These are phyloP conservation scores for Bruguiera parviflora DNA, from an alignment of 345 rosid species.

Conservation along the genomic window DNA sequence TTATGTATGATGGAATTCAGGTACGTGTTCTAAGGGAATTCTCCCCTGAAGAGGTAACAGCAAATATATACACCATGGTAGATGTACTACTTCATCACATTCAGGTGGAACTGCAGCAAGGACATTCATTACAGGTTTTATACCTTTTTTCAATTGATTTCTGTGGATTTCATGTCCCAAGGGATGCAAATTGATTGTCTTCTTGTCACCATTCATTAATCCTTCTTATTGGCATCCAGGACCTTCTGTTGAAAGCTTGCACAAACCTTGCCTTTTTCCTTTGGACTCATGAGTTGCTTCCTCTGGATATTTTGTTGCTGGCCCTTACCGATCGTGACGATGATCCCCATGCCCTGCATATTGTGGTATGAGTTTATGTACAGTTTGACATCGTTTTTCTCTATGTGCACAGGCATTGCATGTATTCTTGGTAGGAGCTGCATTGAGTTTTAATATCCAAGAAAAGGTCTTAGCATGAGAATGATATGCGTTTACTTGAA, in stretches of 20 bases:
- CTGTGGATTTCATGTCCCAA: background rate
- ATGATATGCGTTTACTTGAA: no score
- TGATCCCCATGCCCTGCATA: constrained; percentile 85
- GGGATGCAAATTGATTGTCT: constrained; percentile 1
- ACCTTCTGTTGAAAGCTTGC: constrained; percentile 56
- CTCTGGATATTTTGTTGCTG: constrained; percentile 86
- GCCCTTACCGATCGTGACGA: constrained; percentile 94
- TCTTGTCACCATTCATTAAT: constrained; percentile 8
- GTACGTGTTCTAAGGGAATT: constrained; percentile 81
- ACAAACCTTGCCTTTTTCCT: constrained; percentile 75
- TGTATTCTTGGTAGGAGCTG: no score
- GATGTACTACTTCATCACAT: constrained; percentile 87
- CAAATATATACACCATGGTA: constrained; percentile 91
- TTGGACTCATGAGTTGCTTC: constrained; percentile 92
- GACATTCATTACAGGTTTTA: constrained; percentile 68
- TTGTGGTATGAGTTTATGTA: constrained; percentile 58
- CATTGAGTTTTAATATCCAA: no score
- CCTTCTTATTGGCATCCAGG: constrained; percentile 35
- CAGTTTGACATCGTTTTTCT: constrained; percentile 10
- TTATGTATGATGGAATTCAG: constrained; percentile 36
- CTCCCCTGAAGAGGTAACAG: constrained; percentile 94
- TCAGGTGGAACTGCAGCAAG: constrained; percentile 74
- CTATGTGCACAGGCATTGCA: background rate
- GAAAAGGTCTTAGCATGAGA: no score
- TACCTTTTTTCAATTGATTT: constrained; percentile 8